Evolutionary conservation across 371 early-diverging fungal genomes (phyloP).

Genomic region (Mucor mucedo): DNA sequence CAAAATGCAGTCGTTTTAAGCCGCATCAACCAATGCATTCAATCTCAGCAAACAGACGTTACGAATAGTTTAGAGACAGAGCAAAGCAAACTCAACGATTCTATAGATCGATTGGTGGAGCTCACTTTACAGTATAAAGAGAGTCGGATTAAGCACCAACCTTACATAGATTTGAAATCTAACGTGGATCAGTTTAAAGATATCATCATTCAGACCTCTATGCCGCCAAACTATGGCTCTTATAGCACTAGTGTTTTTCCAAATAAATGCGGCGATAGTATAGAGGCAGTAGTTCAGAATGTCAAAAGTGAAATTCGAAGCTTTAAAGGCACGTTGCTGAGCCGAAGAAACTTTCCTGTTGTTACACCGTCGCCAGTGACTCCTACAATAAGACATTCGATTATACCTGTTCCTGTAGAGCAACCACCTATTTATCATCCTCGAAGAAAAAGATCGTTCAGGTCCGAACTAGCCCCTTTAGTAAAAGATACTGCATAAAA

Average conservation of each 20-base stretch:
- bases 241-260: slow-evolving; percentile 15
- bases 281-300: slow-evolving; percentile 17
- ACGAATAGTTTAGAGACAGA: background rate
- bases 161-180: slow-evolving; percentile 2
- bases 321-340: slow-evolving; percentile 34
- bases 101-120: background rate
- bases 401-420: background rate
- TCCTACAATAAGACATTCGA: background rate
- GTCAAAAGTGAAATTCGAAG: slow-evolving; percentile 40
- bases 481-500: background rate
- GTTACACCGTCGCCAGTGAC: background rate
- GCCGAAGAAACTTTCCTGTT: slow-evolving; percentile 37
- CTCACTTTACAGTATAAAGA: background rate
- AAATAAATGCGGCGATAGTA: slow-evolving; percentile 7
- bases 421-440: slow-evolving; percentile 15
- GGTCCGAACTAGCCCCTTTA: slow-evolving; percentile 15
- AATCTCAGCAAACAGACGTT: background rate
- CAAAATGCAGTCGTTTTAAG: background rate
- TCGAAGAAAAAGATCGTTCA: slow-evolving; percentile 15
- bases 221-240: background rate
- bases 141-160: background rate
- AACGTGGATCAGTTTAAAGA: slow-evolving; percentile 1
- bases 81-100: slow-evolving; percentile 2
- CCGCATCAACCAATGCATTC: background rate
- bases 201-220: background rate